Base-by-base conservation (phyloP, 1,139 yeast species). In the Sugiyamaella grinbergsii region DNA sequence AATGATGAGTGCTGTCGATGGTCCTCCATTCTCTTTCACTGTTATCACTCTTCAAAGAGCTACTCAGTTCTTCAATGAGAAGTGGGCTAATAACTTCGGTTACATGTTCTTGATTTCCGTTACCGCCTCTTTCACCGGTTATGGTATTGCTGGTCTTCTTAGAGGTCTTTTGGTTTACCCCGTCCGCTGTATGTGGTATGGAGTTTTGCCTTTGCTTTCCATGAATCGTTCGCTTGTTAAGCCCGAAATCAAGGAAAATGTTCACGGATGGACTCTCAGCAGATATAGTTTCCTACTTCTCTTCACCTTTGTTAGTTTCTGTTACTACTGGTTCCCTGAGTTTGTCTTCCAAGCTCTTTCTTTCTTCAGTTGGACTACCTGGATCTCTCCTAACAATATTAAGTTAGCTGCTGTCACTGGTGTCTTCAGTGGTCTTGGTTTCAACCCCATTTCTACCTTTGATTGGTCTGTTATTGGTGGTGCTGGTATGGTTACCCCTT, bases 361-460 rank as follows among this genome's bases (percentile, higher is more conserved):
- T 0, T 66, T 69, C n/a, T 81, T 81, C 70, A 78, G 77, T 60
- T 81, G 85, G 85, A 73, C 77, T 63, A 76, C 82, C 5, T 82
- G 86, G 86, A 79, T 81, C 49, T 68, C 73, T 5, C 85, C 85
- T 24, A 58, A 73, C 34, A 81, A 80, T 62, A 71, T 77, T 56
- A 74, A 76, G 52, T 64, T 82, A 42, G 83, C 82, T 6, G 69
- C 71, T n/a, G 69, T 82, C 36, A 78, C 82, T 3, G 87, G 87
- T 8, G 71, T 78, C 24, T 58, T 71, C 23, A 70, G 80, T n/a
- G 87, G 87, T 15, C 63, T 81, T 18, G 85, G 85, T 2, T 59
- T 81, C 42, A 80, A 80, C 60, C 86, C 85, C n/a, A 61, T 76
- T 51, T 65, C 82, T 1, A 79, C 49, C 49, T 77, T 80, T 58